phyloP scores from a whole-genome alignment of 768 basidiomycete genomes.

The Hygrocybe punicea region DNA sequence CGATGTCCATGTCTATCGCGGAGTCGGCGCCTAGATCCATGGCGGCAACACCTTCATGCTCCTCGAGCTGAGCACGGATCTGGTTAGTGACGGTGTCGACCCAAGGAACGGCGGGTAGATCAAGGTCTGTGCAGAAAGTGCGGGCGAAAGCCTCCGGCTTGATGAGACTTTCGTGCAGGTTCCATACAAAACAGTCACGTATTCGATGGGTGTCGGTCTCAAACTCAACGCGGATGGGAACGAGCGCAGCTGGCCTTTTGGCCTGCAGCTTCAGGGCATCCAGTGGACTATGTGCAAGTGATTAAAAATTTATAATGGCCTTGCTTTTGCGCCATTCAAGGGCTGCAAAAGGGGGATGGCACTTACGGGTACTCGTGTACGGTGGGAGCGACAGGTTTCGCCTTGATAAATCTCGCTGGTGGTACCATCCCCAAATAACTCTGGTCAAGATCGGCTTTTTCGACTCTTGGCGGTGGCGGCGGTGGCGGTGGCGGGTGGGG shows the following conservation, averaged over 20 bases:
- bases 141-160: conserved; percentile 82
- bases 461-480: conserved; percentile 34
- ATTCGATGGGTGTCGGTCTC: conserved; percentile 89
- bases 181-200: conserved; percentile 96
- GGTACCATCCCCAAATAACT: conserved; percentile 87
- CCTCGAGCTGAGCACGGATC: conserved; percentile 88
- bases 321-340: not conserved
- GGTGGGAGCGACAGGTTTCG: conserved; percentile 55
- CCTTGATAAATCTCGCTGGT: conserved; percentile 71
- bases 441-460: conserved; percentile 71
- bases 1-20: conserved; percentile 45
- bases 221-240: conserved; percentile 94
- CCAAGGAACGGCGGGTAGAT: conserved; percentile 65
- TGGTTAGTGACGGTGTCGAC: conserved; percentile 77
- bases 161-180: conserved; percentile 81
- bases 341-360: not conserved
- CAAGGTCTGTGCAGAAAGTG: conserved; percentile 86
- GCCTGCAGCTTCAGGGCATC: conserved; percentile 67
- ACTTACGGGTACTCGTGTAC: conserved; percentile 76
- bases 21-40: conserved; percentile 69
- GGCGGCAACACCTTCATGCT: conserved; percentile 76
- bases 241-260: conserved; percentile 48
- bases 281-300: conserved; percentile 47
- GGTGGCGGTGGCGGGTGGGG: conserved; percentile 31
- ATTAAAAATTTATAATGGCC: too few relatives aligned